Base-by-base conservation (phyloP, 2,329 filamentous ascomycete species). In the Volutella citrinella region DNA sequence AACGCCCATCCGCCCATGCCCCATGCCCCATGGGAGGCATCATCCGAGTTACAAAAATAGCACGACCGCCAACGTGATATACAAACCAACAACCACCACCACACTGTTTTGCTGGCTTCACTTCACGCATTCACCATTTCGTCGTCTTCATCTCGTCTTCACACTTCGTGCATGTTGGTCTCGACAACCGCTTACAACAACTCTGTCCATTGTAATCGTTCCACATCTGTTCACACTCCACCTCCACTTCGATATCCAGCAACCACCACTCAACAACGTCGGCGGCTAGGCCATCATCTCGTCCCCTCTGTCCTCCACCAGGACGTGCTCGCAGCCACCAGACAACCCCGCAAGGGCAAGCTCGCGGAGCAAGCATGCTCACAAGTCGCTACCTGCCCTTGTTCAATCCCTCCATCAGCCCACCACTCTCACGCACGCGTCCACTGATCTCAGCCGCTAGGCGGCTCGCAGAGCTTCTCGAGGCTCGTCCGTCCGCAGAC, bases 401-500 rank as follows among this genome's bases (percentile, higher is more conserved):
- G 42, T 50, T 52, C 50, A 45, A 46, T 53, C 54, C 49, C 46
- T 51, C 49, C 49, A 54, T 52, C 46, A 54, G 51, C 52, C 55
- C 55, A 59, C 56, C 56, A 52, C 55, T 57, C 48, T 56, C 47
- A 46, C 46, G 46, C 48, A 53, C 50, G 50, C 46, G 36, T 53
- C 50, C 50, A 53, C 50, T 53, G 48, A 47, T 53, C 33, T 37
- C 39, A 48, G 46, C 36, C 45, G 43, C 46, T 38, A 35, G 32
- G 40, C 42, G 42, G 33, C 50, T 52, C 43, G 38, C 45, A 34
- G 48, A 48, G 44, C 46, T 53, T 52, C 47, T 29, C 37, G 42
- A 52, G 44, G 37, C 42, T 50, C 47, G 32, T 42, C 49, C 46
- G 34, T 39, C 32, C 50, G 26, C 45, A 23, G 17, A 25, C n/a